phyloP scores from a whole-genome alignment of 2,329 filamentous ascomycete genomes.

The Alternaria viburni region DNA sequence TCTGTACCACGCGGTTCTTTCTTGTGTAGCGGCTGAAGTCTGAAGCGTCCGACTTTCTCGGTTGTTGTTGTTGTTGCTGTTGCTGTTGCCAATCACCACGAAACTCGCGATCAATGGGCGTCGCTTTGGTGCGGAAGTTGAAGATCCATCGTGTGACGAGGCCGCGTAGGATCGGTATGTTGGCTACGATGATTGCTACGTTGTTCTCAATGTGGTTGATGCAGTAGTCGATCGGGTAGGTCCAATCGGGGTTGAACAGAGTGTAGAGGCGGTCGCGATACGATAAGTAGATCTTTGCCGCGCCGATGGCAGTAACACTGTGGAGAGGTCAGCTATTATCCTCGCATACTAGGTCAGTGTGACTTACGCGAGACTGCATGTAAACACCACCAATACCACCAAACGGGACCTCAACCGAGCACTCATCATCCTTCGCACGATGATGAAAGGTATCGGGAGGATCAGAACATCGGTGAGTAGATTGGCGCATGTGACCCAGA shows the following conservation, averaged over 20 bases:
- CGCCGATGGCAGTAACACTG: conserved; percentile 49
- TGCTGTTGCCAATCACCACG: conserved; percentile 30
- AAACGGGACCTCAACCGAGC: conserved; percentile 46
- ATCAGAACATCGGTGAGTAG: conserved; percentile 50
- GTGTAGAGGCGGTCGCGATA: conserved; percentile 50
- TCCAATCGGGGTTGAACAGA: conserved; percentile 48
- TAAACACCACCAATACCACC: conserved; percentile 49
- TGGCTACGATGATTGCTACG: conserved; percentile 51
- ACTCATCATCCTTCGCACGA: conserved; percentile 50
- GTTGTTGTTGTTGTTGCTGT: conserved; percentile 4
- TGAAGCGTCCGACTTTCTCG: conserved; percentile 36
- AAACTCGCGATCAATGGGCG: conserved; percentile 41
- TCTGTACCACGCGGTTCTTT: conserved; percentile 30
- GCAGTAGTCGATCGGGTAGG: conserved; percentile 51
- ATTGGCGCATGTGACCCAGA: conserved; percentile 51
- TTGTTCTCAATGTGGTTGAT: conserved; percentile 52
- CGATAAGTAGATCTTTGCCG: conserved; percentile 49
- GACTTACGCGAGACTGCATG: conserved; percentile 48
- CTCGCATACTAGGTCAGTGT: background rate
- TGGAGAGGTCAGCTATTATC: conserved; percentile 3
- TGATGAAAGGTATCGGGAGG: conserved; percentile 51
- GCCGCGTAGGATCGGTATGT: conserved; percentile 50
- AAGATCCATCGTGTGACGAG: conserved; percentile 51
- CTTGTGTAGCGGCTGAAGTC: conserved; percentile 32
- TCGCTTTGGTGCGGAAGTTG: conserved; percentile 44